Base-by-base conservation (phyloP, 2,329 filamentous ascomycete species). In the Acrocalymma vagum region DNA sequence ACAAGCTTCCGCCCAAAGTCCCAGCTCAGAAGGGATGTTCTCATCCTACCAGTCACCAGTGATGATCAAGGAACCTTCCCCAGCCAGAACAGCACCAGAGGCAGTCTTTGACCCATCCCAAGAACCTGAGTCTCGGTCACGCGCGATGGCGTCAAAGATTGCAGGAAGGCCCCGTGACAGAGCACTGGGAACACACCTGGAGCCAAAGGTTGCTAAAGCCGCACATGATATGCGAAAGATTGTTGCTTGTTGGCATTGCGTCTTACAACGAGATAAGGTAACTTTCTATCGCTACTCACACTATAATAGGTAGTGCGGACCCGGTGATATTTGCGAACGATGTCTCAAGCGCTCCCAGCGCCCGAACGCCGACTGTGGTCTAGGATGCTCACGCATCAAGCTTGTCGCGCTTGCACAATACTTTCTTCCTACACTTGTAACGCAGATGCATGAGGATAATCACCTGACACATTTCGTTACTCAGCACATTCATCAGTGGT, bases 181-280 rank as follows among this genome's bases (percentile, higher is more conserved):
- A 45, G 61, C 65, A 17, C 60, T 74, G 9, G 70, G 70, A 36
- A 69, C 67, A 9, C 69, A 63, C 49, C 58, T 66, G 32, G 55
- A 60, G 29, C 64, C 53, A 28, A 69, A 59, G 9, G 66, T 66
- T 23, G 69, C 69, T 13, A 69, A 70, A 44, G 67, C 71, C 35
- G 74, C 70, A 27, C 68, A 72, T 32, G 63, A 69, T 26, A 75
- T 76, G 73, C 71, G 75, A 10, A 73, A 73, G 37, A 65, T 70
- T 6, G 70, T 70, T 15, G 72, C 74, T 8, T 78, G 75, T 42
- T 78, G 75, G 75, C 67, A 73, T 18, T 78, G 75, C 43, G 70
- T 69, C 4, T 60, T 78, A 32, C 75, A 78, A 46, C 65, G 75
- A 55, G 75, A 77, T 51, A 71, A 72, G n/a, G n/a, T n/a, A n/a